These are phyloP conservation scores for Corchorus capsularis DNA, from an alignment of 345 rosid genomes.

Conservation along the genomic window DNA sequence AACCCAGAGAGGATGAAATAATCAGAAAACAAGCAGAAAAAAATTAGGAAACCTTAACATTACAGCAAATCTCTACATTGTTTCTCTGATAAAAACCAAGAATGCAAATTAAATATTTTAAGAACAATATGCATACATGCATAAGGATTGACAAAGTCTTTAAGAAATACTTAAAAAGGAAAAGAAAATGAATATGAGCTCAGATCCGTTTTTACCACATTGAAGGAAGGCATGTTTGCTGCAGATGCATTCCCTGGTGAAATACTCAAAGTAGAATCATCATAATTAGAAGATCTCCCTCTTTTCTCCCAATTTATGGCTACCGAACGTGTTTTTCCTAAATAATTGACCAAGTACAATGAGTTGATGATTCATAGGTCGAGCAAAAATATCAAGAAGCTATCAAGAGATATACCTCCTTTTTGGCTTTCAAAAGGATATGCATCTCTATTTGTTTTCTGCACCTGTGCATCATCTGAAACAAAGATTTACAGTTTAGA, in stretches of 20 bases:
- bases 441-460: conserved; percentile 56
- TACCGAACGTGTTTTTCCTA: conserved; percentile 71
- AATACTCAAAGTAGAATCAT: conserved; percentile 48
- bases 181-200: background rate
- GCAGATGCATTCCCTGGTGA: conserved; percentile 45
- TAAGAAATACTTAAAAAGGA: conserved; percentile 3
- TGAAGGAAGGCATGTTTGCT: conserved; percentile 47
- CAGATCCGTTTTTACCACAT: conserved; percentile 43
- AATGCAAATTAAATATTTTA: too few species aligned
- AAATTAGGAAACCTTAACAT: too few species aligned
- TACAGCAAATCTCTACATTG: too few species aligned
- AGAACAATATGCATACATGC: conserved; percentile 4
- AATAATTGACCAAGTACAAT: conserved; percentile 20
- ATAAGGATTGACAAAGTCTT: conserved; percentile 12
- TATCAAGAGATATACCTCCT: conserved; percentile 58
- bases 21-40: too few species aligned
- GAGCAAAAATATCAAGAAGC: conserved; percentile 19
- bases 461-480: conserved; percentile 66
- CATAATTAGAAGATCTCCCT: conserved; percentile 61
- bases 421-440: conserved; percentile 52
- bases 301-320: conserved; percentile 73
- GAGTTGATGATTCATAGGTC: conserved; percentile 20
- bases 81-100: too few species aligned
- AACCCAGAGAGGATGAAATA: too few species aligned
- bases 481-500: conserved; percentile 23